Percentiles rank a stretch among this genome's conserved stretches.
Evolutionary conservation across 1,139 yeast genomes (phyloP).

Genomic region (Yamadazyma mexicana): DNA sequence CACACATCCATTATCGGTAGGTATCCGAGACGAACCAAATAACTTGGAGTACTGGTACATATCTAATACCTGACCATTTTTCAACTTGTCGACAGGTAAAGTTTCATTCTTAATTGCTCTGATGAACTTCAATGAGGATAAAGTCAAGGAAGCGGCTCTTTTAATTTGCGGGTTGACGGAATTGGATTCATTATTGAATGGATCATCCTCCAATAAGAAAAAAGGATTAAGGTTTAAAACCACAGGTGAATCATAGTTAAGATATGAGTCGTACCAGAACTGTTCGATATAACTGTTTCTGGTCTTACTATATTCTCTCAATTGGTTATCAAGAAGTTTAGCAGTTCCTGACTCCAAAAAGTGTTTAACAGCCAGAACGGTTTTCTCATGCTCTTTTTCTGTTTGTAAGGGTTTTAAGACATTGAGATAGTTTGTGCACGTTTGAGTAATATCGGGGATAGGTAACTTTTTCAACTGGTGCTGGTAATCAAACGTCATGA

Average conservation of each 20-base stretch:
- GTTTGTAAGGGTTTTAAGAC: conserved; percentile 77
- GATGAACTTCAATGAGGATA: conserved; percentile 75
- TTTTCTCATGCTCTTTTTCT: conserved; percentile 62
- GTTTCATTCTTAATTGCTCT: conserved; percentile 76
- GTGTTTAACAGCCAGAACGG: conserved; percentile 58
- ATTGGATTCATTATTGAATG: conserved; percentile 66
- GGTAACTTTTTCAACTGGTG: conserved; percentile 64
- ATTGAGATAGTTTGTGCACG: conserved; percentile 63
- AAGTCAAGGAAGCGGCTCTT: conserved; percentile 79
- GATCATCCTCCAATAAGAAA: conserved; percentile 85
- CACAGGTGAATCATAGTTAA: conserved; percentile 84
- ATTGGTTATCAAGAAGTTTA: conserved; percentile 59
- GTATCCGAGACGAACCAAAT: conserved; percentile 85
- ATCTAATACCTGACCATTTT: conserved; percentile 67
- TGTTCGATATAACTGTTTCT: conserved; percentile 85
- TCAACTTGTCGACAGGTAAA: conserved; percentile 68
- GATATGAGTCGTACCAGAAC: conserved; percentile 89
- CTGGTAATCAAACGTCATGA: conserved; percentile 52
- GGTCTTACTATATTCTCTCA: conserved; percentile 60
- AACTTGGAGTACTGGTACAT: conserved; percentile 88
- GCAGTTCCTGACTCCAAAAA: conserved; percentile 60
- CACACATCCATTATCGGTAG: conserved; percentile 75
- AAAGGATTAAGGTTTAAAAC: conserved; percentile 87
- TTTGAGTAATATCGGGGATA: conserved; percentile 68
- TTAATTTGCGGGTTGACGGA: conserved; percentile 66